These are phyloP conservation scores for Ajuga chamaepitys DNA, from an alignment of 257 asterid genomes.

Conservation along the genomic window DNA sequence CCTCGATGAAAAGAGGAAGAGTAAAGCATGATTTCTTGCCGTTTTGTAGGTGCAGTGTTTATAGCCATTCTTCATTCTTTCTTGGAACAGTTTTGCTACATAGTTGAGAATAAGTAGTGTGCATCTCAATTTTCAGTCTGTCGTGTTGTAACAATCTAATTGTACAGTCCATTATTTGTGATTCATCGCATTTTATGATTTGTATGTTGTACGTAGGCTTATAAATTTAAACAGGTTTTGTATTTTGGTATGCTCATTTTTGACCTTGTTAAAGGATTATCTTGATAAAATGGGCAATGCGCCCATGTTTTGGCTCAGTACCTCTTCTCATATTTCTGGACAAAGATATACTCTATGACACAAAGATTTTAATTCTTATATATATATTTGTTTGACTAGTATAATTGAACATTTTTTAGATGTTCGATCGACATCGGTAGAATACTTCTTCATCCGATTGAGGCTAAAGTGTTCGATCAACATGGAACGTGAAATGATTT, in stretches of 20 bases:
- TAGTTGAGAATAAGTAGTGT: constrained; percentile 28
- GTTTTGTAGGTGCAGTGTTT: constrained; percentile 28
- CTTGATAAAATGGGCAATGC: too few relatives aligned
- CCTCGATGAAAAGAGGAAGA: constrained; percentile 75
- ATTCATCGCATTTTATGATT: neutral
- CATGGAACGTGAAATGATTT: too few relatives aligned
- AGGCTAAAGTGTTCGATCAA: too few relatives aligned
- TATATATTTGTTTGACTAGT: too few relatives aligned
- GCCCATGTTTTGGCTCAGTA: too few relatives aligned
- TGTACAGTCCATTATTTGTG: constrained; percentile 27
- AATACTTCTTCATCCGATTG: too few relatives aligned
- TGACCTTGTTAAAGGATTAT: constrained; percentile 6
- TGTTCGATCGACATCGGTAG: too few relatives aligned
- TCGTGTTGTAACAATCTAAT: constrained; percentile 22
- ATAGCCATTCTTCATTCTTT: constrained; percentile 58
- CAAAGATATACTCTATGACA: too few relatives aligned
- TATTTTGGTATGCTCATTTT: constrained; percentile 11
- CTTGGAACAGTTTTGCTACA: constrained; percentile 36
- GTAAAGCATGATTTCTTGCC: constrained; percentile 37
- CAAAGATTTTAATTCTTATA: too few relatives aligned
- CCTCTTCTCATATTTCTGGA: too few relatives aligned
- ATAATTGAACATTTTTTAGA: too few relatives aligned
- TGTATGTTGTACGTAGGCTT: neutral
- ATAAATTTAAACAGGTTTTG: constrained; percentile 9
- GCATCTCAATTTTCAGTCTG: neutral